Conservation (phyloP, 495 filamentous ascomycete species). For the Podospora tetraspora region DNA sequence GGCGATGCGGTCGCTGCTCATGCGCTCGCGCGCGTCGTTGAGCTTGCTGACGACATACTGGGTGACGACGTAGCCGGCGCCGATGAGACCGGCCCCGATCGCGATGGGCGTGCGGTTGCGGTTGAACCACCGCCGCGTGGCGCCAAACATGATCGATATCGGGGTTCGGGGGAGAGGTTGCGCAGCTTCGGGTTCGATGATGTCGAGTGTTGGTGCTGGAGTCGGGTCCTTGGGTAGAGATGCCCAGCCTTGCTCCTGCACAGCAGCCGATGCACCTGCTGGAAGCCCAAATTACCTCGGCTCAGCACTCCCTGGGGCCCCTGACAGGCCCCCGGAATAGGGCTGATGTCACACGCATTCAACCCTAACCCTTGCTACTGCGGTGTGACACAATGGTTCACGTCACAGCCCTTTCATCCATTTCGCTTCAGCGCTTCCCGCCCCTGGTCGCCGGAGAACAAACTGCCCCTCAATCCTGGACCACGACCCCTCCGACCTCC, state of each 20-base stretch:
- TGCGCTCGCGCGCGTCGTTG: slow-evolving; percentile 85
- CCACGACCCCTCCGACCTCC: slow-evolving; percentile 9
- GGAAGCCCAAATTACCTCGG: slow-evolving; percentile 20
- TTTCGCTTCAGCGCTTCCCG: slow-evolving; percentile 7
- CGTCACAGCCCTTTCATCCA: slow-evolving; percentile 11
- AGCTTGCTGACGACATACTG: slow-evolving; percentile 90
- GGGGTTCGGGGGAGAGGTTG: background rate
- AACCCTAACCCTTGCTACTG: slow-evolving; percentile 4
- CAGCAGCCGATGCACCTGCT: background rate
- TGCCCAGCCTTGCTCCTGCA: slow-evolving; percentile 10
- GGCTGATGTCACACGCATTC: slow-evolving; percentile 12
- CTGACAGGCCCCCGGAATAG: slow-evolving; percentile 11
- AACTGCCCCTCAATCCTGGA: slow-evolving; percentile 5
- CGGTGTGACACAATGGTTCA: slow-evolving; percentile 5
- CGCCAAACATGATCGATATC: slow-evolving; percentile 61
- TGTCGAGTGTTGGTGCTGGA: background rate
- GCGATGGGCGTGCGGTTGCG: slow-evolving; percentile 87
- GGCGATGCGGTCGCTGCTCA: slow-evolving; percentile 90
- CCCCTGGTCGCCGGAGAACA: background rate
- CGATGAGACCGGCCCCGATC: slow-evolving; percentile 78
- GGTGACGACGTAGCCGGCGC: slow-evolving; percentile 85
- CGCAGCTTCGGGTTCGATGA: background rate
- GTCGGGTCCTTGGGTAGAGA: background rate
- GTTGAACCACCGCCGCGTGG: slow-evolving; percentile 80
- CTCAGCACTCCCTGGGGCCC: slow-evolving; percentile 4